Base-by-base conservation (phyloP, 306 rosid genomes). In the Vigna radiata region DNA sequence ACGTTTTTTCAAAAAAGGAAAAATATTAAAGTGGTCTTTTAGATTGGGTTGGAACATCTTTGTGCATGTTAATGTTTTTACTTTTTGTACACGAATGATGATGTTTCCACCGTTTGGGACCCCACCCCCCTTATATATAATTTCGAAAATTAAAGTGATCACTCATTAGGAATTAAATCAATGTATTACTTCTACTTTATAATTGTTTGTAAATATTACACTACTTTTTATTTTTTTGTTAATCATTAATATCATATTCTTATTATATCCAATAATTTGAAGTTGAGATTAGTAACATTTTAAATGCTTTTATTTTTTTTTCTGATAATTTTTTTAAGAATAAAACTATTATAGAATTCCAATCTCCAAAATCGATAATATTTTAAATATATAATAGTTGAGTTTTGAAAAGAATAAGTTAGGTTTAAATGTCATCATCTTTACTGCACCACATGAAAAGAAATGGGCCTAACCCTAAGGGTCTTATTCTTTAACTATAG, bases 41-140 rank as follows among this genome's bases (percentile, higher is more conserved):
- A 8, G 16, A 11, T 44, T 11, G 49, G 49, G 49, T 44, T 44
- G 49, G 49, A 39, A 39, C 25, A 64, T 8, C 67, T n/a, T 37
- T 54, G 49, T 70, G 63, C 31, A 50, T 31, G 62, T 33, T 33
- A 0, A 3, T 13, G 68, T 47, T 53, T 72, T 52, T 72, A 44
- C 73, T 72, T 72, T 52, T 46, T 69, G 63, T 49, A 66, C 39
- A 36, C 48, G 12, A 73, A 65, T 78, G 13, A 66, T 73, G 59
- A 2, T 56, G 54, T 65, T 55, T n/a, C 56, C 63, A 62, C 44
- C 72, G 21, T 63, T 33, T 47, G 12, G 19, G 53, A 16, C 7
- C 64, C 72, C 8, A 36, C 41, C 7, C 7, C n/a, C 6, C 1
- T 33, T 33, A 33, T 33, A 33, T 33, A 4, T 33, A 33, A 33